These are phyloP conservation scores for Collybiopsis luxurians DNA, from an alignment of 768 basidiomycete genomes.

Conservation along the genomic window DNA sequence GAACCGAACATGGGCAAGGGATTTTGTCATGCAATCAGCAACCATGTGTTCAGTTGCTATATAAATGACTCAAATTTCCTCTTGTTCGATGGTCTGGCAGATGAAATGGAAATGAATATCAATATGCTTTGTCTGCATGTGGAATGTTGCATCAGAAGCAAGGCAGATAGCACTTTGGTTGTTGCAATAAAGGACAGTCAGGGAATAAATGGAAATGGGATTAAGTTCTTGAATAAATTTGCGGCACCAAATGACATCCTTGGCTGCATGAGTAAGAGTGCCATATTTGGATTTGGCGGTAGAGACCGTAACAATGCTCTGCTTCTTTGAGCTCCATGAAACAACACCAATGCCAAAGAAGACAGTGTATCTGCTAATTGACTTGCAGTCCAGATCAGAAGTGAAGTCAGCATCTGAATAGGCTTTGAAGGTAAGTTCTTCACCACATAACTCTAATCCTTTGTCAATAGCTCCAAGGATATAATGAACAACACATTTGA, in stretches of 20 bases:
- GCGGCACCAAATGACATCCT: constrained; percentile 26
- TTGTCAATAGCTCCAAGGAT: constrained; percentile 20
- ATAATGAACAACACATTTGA: constrained; percentile 24
- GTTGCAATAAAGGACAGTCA: constrained; percentile 8
- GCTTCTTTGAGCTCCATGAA: too few species aligned
- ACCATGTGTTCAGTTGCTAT: too few species aligned
- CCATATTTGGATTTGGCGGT: constrained; percentile 33
- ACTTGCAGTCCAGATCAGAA: too few species aligned
- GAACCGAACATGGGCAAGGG: too few species aligned
- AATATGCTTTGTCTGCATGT: constrained; percentile 33
- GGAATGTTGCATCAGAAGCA: constrained; percentile 22
- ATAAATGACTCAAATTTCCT: too few species aligned
- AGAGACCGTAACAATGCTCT: constrained; percentile 30
- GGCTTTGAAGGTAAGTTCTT: too few species aligned
- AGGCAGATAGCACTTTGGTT: constrained; percentile 15
- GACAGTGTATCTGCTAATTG: too few species aligned
- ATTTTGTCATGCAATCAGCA: too few species aligned
- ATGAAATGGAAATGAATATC: constrained; percentile 32
- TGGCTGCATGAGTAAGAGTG: constrained; percentile 25
- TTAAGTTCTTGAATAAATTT: constrained; percentile 18
- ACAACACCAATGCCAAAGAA: too few species aligned
- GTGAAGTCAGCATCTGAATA: too few species aligned
- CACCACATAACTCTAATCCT: constrained; percentile 13
- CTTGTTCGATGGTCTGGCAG: constrained; percentile 11
- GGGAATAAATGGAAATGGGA: too few species aligned